Conservation (phyloP, 2,329 filamentous ascomycete genomes). For the Aspergillus candidus region DNA sequence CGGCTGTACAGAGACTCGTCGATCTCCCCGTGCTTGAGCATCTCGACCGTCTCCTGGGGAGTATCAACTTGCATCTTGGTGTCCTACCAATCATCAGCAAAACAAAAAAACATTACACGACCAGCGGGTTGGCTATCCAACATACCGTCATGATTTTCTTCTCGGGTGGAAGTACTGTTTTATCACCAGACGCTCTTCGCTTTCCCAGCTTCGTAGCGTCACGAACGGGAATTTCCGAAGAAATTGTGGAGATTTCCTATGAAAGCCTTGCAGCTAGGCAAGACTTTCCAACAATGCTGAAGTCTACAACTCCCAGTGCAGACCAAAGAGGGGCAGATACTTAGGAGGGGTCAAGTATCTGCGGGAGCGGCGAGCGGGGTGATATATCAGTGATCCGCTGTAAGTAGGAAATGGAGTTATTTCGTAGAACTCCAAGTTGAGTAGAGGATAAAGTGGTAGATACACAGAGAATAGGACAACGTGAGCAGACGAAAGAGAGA, state of each 20-base stretch:
- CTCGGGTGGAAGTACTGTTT: constrained; percentile 42
- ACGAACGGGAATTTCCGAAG: constrained; percentile 38
- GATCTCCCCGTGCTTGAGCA: constrained; percentile 60
- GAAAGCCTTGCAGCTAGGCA: constrained; percentile 39
- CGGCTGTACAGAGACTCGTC: constrained; percentile 63
- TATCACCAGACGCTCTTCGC: constrained; percentile 46
- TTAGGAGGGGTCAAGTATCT: constrained; percentile 16
- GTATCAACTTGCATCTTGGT: constrained; percentile 58
- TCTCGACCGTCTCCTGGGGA: constrained; percentile 52
- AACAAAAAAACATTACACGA: not conserved
- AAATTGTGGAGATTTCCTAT: constrained; percentile 35
- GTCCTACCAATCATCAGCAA: constrained; percentile 35
- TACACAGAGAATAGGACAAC: too few species aligned
- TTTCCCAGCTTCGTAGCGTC: constrained; percentile 46
- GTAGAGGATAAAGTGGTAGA: too few species aligned
- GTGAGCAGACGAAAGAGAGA: too few species aligned
- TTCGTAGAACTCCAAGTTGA: too few species aligned
- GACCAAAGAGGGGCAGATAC: constrained; percentile 16
- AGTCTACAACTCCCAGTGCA: constrained; percentile 23
- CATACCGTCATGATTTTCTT: constrained; percentile 51
- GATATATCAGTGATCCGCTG: not conserved
- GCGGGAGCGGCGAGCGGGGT: constrained; percentile 7
- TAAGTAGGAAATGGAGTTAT: too few species aligned
- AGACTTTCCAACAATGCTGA: constrained; percentile 34
- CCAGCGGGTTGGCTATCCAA: constrained; percentile 2